These are phyloP conservation scores for Starmera amethionina DNA, from an alignment of 805 yeast genomes.

Conservation along the genomic window DNA sequence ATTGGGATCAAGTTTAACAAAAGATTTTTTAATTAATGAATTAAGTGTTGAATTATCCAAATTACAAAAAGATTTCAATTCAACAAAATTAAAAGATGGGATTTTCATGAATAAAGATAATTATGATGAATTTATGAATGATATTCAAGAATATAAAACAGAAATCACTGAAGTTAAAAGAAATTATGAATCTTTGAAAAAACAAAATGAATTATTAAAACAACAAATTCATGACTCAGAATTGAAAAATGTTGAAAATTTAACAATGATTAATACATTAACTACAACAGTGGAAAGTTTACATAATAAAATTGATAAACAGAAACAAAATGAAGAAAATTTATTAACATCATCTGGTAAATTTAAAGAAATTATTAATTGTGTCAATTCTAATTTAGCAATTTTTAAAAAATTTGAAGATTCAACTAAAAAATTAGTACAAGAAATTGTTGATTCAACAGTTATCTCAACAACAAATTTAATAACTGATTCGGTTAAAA, in stretches of 20 bases:
- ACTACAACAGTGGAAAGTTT: slow-evolving; percentile 17
- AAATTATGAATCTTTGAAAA: slow-evolving; percentile 27
- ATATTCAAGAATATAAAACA: slow-evolving; percentile 37
- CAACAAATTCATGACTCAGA: slow-evolving; percentile 12
- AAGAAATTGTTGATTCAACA: slow-evolving; percentile 4
- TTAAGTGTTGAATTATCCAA: slow-evolving; percentile 38
- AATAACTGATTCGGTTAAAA: slow-evolving; percentile 2
- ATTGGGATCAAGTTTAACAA: slow-evolving; percentile 46
- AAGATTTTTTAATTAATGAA: slow-evolving; percentile 35
- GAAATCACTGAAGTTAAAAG: slow-evolving; percentile 39
- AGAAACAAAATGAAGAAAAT: slow-evolving; percentile 21
- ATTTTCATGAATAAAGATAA: slow-evolving; percentile 52
- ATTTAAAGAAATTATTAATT: slow-evolving; percentile 21
- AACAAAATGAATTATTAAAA: slow-evolving; percentile 25
- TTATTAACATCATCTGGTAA: slow-evolving; percentile 22
- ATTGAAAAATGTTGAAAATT: slow-evolving; percentile 12
- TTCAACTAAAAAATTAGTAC: slow-evolving; percentile 10
- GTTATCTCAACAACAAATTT: slow-evolving; percentile 2
- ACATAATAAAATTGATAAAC: slow-evolving; percentile 21
- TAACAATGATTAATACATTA: slow-evolving; percentile 17
- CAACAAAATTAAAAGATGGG: slow-evolving; percentile 57
- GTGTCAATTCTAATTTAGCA: slow-evolving; percentile 19
- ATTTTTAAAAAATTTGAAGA: slow-evolving; percentile 15
- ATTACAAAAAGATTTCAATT: slow-evolving; percentile 46
- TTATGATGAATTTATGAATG: slow-evolving; percentile 40